A percentile compares a stretch with the other conserved stretches of the same genome.
phyloP scores from a whole-genome alignment of 768 basidiomycete genomes.

The Suillus spraguei region DNA sequence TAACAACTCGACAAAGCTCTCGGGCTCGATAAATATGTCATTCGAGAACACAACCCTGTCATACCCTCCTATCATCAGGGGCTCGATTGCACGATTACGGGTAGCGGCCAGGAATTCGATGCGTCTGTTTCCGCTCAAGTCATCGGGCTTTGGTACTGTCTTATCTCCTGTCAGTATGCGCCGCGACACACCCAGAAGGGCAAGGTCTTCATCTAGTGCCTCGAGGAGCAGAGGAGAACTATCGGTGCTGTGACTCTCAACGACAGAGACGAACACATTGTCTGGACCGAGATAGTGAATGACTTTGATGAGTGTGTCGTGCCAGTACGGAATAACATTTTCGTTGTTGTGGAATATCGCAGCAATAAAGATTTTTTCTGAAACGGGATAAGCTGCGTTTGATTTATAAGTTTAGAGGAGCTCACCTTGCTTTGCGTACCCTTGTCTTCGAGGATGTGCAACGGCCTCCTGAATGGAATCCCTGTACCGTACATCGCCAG shows the following conservation, averaged over 20 bases:
- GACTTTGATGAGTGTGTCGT: constrained; percentile 33
- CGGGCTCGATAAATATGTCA: constrained; percentile 44
- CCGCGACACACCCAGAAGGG: constrained; percentile 24
- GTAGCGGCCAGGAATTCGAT: constrained; percentile 40
- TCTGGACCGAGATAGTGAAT: constrained; percentile 43
- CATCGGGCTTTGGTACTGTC: constrained; percentile 24
- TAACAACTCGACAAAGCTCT: constrained; percentile 42
- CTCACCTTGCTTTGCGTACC: constrained; percentile 14
- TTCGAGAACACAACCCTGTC: constrained; percentile 45
- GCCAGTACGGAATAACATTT: constrained; percentile 42
- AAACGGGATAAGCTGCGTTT: not conserved
- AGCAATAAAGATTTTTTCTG: constrained; percentile 39
- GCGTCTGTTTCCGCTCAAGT: constrained; percentile 24
- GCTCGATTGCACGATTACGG: constrained; percentile 46
- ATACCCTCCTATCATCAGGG: constrained; percentile 39
- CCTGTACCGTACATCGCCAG: constrained; percentile 16
- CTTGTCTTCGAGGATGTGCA: constrained; percentile 9
- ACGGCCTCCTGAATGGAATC: constrained; percentile 3
- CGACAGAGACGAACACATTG: constrained; percentile 44
- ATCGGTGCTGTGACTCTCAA: constrained; percentile 42
- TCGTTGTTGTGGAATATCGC: constrained; percentile 45
- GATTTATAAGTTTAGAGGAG: not conserved
- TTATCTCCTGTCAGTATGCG: constrained; percentile 34
- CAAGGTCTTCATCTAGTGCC: constrained; percentile 27
- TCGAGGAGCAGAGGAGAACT: constrained; percentile 33